These are phyloP conservation scores for Polyporus tsugae DNA, from an alignment of 1,284 basidiomycete species.

Conservation along the genomic window DNA sequence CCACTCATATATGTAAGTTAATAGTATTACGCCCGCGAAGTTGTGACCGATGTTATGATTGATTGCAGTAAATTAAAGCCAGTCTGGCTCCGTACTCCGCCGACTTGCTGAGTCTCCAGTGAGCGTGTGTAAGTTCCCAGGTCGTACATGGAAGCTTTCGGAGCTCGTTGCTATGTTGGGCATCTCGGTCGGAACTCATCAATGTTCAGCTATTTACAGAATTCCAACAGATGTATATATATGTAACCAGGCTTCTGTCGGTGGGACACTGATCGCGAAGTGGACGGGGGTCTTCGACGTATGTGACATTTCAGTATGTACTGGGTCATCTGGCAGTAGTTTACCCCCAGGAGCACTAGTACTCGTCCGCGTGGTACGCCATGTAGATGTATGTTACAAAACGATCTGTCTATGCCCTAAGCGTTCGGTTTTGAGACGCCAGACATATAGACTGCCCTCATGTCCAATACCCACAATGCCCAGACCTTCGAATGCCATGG, in stretches of 20 bases:
- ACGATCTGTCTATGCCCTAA: not conserved
- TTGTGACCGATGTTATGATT: not conserved
- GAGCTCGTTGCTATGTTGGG: constrained; percentile 1
- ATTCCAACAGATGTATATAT: not conserved
- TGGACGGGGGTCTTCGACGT: not conserved
- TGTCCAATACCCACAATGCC: constrained; percentile 37
- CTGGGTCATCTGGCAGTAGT: not conserved
- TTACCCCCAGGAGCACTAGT: no score
- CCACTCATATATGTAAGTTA: no score
- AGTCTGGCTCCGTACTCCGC: not conserved
- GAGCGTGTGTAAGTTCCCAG: constrained; percentile 14
- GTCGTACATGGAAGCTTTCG: constrained; percentile 9
- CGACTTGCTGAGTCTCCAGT: not conserved
- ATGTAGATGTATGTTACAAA: no score
- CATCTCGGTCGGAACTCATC: not conserved
- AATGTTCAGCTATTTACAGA: not conserved
- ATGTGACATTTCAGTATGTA: not conserved
- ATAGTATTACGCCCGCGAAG: not conserved
- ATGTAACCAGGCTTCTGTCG: not conserved
- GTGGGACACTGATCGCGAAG: not conserved
- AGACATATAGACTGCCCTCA: constrained; percentile 37
- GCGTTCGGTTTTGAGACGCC: constrained; percentile 30
- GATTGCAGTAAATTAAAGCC: not conserved
- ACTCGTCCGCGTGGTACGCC: no score
- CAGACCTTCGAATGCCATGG: constrained; percentile 36